Evolutionary conservation across 495 filamentous ascomycete species (phyloP).

Genomic region (Penicillium taxi): DNA sequence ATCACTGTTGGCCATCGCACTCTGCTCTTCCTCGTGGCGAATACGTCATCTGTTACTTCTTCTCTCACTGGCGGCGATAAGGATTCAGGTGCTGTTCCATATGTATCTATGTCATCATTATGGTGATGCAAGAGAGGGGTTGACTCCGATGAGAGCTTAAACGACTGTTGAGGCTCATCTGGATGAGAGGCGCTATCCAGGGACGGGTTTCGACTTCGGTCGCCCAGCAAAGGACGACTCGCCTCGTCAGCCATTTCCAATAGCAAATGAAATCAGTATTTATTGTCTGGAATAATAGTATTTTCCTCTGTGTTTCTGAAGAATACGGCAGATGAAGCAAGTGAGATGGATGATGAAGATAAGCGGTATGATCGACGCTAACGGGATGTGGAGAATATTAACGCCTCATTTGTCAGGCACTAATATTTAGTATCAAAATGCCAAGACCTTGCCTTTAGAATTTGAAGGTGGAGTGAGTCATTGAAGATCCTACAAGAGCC

Average conservation of each 20-base stretch:
- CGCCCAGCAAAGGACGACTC: constrained; percentile 24
- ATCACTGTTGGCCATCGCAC: constrained; percentile 52
- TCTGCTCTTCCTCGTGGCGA: constrained; percentile 22
- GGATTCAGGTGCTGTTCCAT: constrained; percentile 25
- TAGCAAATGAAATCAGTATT: not conserved
- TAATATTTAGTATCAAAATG: too few species aligned
- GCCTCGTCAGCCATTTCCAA: constrained; percentile 31
- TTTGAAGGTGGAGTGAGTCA: constrained; percentile 4
- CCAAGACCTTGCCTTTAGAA: too few species aligned
- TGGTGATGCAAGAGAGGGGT: constrained; percentile 36
- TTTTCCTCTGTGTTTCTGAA: not conserved
- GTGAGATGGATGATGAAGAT: constrained; percentile 17
- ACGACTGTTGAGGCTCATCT: constrained; percentile 18
- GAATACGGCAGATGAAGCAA: not conserved
- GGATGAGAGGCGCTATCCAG: constrained; percentile 8
- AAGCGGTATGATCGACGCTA: constrained; percentile 15
- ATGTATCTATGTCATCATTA: constrained; percentile 24
- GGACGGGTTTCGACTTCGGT: constrained; percentile 9
- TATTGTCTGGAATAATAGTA: not conserved
- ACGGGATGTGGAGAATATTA: constrained; percentile 15
- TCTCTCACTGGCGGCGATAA: constrained; percentile 14
- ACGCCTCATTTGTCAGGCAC: constrained; percentile 6
- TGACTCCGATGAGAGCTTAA: constrained; percentile 35
- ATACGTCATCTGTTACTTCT: constrained; percentile 5
- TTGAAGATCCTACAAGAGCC: constrained; percentile 1